phyloP scores from a whole-genome alignment of 768 basidiomycete species.

The Candolleomyces aberdarensis region DNA sequence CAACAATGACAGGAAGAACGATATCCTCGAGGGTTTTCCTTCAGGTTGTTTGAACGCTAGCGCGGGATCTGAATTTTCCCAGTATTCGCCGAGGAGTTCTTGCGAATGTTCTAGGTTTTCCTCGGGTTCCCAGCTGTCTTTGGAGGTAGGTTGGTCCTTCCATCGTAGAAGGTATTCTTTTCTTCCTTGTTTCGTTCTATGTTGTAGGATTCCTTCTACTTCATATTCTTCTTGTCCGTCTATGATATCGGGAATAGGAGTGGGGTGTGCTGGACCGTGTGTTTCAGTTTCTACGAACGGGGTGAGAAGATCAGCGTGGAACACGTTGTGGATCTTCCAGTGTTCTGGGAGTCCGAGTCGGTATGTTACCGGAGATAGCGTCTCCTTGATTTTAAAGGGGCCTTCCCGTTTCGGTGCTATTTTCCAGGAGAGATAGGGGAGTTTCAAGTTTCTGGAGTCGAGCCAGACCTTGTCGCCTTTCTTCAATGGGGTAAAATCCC shows the following conservation, averaged over 20 bases:
- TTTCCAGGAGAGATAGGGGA: conserved; percentile 12
- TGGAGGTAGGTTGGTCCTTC: not conserved
- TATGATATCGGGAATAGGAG: conserved; percentile 7
- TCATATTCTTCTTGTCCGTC: conserved; percentile 10
- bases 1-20: conserved; percentile 43
- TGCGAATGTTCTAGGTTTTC: not conserved
- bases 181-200: not conserved
- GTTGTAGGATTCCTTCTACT: not conserved
- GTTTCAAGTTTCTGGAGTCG: conserved; percentile 11
- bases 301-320: not conserved
- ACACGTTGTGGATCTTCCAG: not conserved
- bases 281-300: conserved; percentile 7
- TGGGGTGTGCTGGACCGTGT: not conserved
- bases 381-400: conserved; percentile 14
- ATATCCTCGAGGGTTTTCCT: conserved; percentile 41
- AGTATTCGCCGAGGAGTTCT: conserved; percentile 39
- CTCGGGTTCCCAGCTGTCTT: not conserved
- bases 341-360: not conserved
- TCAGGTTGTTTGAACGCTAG: conserved; percentile 51
- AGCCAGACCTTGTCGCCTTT: conserved; percentile 16
- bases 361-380: not conserved
- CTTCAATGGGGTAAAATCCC: too few species aligned
- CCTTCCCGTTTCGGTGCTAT: conserved; percentile 12
- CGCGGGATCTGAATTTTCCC: conserved; percentile 43
- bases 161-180: not conserved